These are phyloP conservation scores for Cercospora citrullina DNA, from an alignment of 2,329 filamentous ascomycete genomes.

Conservation along the genomic window DNA sequence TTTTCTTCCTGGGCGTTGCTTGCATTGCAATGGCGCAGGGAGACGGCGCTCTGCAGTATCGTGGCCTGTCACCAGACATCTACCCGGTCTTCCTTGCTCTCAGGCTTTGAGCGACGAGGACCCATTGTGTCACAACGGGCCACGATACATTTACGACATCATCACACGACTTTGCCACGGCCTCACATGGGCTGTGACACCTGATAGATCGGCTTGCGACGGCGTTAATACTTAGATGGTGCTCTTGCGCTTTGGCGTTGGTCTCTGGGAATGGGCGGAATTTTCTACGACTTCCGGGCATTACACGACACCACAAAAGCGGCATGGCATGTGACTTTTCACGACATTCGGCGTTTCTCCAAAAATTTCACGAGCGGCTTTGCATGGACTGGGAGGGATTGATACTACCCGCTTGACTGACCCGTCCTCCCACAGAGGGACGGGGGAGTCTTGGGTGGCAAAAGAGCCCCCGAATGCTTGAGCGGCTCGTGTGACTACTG, in stretches of 20 bases:
- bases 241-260: slow-evolving; percentile 12
- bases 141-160: slow-evolving; percentile 29
- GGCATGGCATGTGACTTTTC: slow-evolving; percentile 22
- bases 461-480: slow-evolving; percentile 8
- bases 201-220: slow-evolving; percentile 29
- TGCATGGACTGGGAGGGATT: slow-evolving; percentile 18
- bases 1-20: slow-evolving; percentile 29
- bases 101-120: slow-evolving; percentile 29
- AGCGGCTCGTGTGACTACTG: slow-evolving; percentile 17
- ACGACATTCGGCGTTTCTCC: slow-evolving; percentile 18
- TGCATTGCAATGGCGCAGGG: slow-evolving; percentile 31
- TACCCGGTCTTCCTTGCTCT: slow-evolving; percentile 22
- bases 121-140: slow-evolving; percentile 22
- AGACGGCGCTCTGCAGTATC: slow-evolving; percentile 28
- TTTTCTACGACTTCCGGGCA: slow-evolving; percentile 17
- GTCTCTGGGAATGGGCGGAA: slow-evolving; percentile 15
- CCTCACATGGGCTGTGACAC: slow-evolving; percentile 20
- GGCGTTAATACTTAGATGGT: slow-evolving; percentile 27
- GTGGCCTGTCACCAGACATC: slow-evolving; percentile 24
- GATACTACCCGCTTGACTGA: slow-evolving; percentile 15
- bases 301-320: slow-evolving; percentile 19
- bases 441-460: slow-evolving; percentile 13
- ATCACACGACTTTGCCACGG: slow-evolving; percentile 24
- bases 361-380: slow-evolving; percentile 18
- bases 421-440: slow-evolving; percentile 16